Conservation (phyloP, 2,329 filamentous ascomycete genomes). For the Colletotrichum tabaci region DNA sequence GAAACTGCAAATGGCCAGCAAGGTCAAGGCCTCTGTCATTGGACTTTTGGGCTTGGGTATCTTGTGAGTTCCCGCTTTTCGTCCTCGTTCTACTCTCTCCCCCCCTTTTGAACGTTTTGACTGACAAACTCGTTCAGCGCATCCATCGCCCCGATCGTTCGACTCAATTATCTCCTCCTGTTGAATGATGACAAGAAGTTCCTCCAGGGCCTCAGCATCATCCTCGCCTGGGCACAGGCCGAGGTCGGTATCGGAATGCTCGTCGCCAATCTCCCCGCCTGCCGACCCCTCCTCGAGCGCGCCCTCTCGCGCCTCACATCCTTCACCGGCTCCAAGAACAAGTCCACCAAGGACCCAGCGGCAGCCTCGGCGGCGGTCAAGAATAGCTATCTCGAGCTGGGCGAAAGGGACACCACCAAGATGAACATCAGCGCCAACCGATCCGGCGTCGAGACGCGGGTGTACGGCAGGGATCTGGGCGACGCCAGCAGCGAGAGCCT, state of each 20-base stretch:
- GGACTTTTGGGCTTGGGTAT: slow-evolving; percentile 33
- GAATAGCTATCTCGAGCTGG: slow-evolving; percentile 37
- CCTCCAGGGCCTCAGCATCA: slow-evolving; percentile 27
- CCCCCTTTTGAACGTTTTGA: background rate
- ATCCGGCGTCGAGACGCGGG: slow-evolving; percentile 31
- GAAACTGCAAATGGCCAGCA: slow-evolving; percentile 34
- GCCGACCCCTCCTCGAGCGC: slow-evolving; percentile 36
- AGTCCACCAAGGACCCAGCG: slow-evolving; percentile 29
- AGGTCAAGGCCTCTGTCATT: slow-evolving; percentile 32
- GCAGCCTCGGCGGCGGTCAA: slow-evolving; percentile 23
- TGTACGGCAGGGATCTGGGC: slow-evolving; percentile 36
- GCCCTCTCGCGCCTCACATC: slow-evolving; percentile 31
- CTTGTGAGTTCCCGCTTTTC: slow-evolving; percentile 18
- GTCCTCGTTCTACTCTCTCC: too few species aligned
- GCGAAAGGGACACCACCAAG: slow-evolving; percentile 31
- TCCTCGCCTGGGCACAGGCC: slow-evolving; percentile 37
- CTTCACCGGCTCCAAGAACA: slow-evolving; percentile 36
- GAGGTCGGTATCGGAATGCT: slow-evolving; percentile 41
- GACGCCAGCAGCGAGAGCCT: slow-evolving; percentile 31
- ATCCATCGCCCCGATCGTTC: slow-evolving; percentile 37
- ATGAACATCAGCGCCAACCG: slow-evolving; percentile 8
- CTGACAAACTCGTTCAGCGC: slow-evolving; percentile 17
- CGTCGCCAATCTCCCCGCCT: slow-evolving; percentile 37
- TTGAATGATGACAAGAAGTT: slow-evolving; percentile 37
- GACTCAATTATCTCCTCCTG: slow-evolving; percentile 36